Conservation (phyloP, 2,329 filamentous ascomycete genomes). For the Cercospora sp. region DNA sequence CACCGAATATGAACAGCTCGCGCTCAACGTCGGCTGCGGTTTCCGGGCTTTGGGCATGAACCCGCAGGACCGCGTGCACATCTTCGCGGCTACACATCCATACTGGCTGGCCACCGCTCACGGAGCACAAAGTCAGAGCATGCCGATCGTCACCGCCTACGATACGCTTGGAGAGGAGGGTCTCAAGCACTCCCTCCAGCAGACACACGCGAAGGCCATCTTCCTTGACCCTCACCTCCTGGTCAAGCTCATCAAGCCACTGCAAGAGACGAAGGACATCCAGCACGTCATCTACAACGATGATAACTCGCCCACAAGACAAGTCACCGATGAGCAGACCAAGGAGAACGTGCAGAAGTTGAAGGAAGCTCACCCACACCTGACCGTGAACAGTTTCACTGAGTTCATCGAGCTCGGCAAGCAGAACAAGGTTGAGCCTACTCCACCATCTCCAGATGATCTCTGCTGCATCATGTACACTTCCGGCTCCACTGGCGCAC, state of each 20-base stretch:
- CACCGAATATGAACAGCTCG: constrained; percentile 71
- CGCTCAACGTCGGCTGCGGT: constrained; percentile 69
- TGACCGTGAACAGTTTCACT: constrained; percentile 57
- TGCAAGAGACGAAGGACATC: constrained; percentile 57
- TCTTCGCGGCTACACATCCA: constrained; percentile 79
- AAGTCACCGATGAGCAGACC: constrained; percentile 45
- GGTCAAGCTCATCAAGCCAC: constrained; percentile 53
- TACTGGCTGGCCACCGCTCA: constrained; percentile 79
- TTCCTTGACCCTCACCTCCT: constrained; percentile 80
- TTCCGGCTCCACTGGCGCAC: constrained; percentile 83
- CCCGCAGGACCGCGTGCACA: constrained; percentile 68
- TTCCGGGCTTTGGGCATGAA: constrained; percentile 72
- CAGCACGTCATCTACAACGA: constrained; percentile 61
- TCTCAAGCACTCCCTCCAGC: constrained; percentile 79
- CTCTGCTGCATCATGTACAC: constrained; percentile 81
- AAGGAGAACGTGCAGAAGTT: constrained; percentile 56
- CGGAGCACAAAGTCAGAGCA: constrained; percentile 73
- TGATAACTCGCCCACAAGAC: constrained; percentile 41
- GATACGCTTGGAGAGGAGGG: constrained; percentile 86
- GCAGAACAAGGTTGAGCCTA: constrained; percentile 68
- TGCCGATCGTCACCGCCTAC: constrained; percentile 91
- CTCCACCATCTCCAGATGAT: constrained; percentile 71
- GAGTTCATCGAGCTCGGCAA: constrained; percentile 57
- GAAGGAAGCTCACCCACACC: constrained; percentile 53
- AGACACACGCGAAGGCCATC: constrained; percentile 78